phyloP scores from a whole-genome alignment of 108 stramenopile genomes.

The Cylindrotheca fusiformis region DNA sequence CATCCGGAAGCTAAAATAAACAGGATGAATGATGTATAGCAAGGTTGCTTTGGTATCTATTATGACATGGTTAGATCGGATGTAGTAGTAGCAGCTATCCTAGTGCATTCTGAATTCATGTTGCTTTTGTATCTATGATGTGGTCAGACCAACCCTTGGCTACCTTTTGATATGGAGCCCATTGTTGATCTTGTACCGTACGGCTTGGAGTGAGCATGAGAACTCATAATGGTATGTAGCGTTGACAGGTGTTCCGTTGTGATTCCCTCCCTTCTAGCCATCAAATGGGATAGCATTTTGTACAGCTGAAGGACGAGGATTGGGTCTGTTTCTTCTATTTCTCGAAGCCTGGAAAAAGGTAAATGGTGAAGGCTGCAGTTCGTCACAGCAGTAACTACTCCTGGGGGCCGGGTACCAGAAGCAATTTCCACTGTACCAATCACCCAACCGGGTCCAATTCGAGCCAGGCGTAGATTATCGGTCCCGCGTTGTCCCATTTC shows the following conservation, averaged over 20 bases:
- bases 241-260: conserved; percentile 64
- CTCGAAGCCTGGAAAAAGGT: conserved; percentile 44
- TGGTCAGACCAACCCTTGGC: no score
- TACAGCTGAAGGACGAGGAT: conserved; percentile 53
- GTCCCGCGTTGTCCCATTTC: neutral
- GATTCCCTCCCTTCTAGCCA: conserved; percentile 62
- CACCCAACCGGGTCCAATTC: conserved; percentile 58
- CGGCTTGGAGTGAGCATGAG: conserved; percentile 64
- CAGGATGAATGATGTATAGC: no score
- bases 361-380: conserved; percentile 56
- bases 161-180: no score
- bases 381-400: conserved; percentile 39
- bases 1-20: no score
- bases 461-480: conserved; percentile 45
- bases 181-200: neutral
- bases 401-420: conserved; percentile 32
- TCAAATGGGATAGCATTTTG: conserved; percentile 62
- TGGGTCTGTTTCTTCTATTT: conserved; percentile 51
- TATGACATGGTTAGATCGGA: no score
- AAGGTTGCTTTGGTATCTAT: no score
- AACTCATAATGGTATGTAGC: conserved; percentile 60
- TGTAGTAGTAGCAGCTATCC: no score
- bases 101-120: no score
- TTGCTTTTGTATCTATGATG: no score
- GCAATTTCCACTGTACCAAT: conserved; percentile 21